phyloP scores from a whole-genome alignment of 2,329 filamentous ascomycete species.

The Alternaria sp. region DNA sequence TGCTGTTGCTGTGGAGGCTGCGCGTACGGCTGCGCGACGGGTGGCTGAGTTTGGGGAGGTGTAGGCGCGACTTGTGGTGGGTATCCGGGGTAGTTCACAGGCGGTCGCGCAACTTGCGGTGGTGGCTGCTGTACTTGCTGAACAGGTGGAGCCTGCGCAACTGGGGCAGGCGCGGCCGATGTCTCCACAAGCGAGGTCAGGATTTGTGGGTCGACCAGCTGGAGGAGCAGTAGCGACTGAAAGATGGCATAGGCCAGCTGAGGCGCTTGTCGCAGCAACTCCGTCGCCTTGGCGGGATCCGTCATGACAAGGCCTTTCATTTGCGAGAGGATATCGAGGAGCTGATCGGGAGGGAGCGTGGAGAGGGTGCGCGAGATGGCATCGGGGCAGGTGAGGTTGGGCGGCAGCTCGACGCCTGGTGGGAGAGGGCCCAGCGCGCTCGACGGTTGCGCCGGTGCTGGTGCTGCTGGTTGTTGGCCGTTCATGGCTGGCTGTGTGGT shows the following conservation, averaged over 20 bases:
- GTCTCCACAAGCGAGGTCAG: slow-evolving; percentile 80
- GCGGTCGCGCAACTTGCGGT: slow-evolving; percentile 38
- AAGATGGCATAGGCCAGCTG: slow-evolving; percentile 96
- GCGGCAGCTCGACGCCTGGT: slow-evolving; percentile 80
- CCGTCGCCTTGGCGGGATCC: slow-evolving; percentile 82
- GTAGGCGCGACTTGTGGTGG: slow-evolving; percentile 58
- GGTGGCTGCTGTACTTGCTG: slow-evolving; percentile 49
- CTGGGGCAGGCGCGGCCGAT: slow-evolving; percentile 36
- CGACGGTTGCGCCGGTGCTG: slow-evolving; percentile 50
- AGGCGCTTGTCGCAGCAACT: slow-evolving; percentile 85
- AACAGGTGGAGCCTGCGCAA: slow-evolving; percentile 46
- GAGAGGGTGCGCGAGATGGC: slow-evolving; percentile 91
- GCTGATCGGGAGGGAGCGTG: slow-evolving; percentile 82
- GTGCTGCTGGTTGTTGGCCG: slow-evolving; percentile 45
- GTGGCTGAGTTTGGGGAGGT: slow-evolving; percentile 55
- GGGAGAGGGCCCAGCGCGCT: slow-evolving; percentile 78
- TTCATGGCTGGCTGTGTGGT: slow-evolving; percentile 47
- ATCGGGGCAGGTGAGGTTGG: slow-evolving; percentile 83
- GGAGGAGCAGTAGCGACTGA: slow-evolving; percentile 90
- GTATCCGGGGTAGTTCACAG: slow-evolving; percentile 42
- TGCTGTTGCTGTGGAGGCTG: slow-evolving; percentile 46
- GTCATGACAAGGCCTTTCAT: slow-evolving; percentile 89
- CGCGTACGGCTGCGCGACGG: slow-evolving; percentile 50
- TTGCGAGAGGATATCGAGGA: slow-evolving; percentile 90
- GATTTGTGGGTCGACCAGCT: slow-evolving; percentile 83